These are phyloP conservation scores for Coemansia sp. DNA, from an alignment of 192 early-diverging fungal species.

Conservation along the genomic window DNA sequence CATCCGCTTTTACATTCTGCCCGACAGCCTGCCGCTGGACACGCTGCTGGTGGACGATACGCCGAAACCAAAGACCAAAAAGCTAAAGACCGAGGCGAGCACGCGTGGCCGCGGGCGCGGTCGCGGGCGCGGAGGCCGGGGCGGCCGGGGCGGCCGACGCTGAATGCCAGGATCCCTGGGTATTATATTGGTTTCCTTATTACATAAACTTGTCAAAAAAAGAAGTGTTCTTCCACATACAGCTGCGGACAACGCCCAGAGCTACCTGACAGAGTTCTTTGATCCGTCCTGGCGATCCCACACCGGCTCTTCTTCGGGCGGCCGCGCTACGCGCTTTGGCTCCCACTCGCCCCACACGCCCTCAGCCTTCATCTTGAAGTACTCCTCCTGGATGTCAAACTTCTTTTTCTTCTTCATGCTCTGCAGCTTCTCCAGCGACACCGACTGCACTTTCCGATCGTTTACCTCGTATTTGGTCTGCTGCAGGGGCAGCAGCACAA, in stretches of 20 bases:
- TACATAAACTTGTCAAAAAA: too few relatives aligned
- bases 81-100: conserved; percentile 55
- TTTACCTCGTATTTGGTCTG: conserved; percentile 75
- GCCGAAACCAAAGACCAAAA: conserved; percentile 89
- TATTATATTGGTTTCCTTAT: too few relatives aligned
- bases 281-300: conserved; percentile 49
- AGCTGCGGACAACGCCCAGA: too few relatives aligned
- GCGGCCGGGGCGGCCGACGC: conserved; percentile 61
- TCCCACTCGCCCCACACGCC: conserved; percentile 51
- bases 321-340: conserved; percentile 37
- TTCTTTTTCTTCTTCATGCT: conserved; percentile 47
- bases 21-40: conserved; percentile 91
- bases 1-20: conserved; percentile 92
- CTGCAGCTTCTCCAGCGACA: conserved; percentile 57
- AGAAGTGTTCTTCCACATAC: too few relatives aligned
- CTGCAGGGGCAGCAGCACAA: conserved; percentile 65
- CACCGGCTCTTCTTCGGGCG: conserved; percentile 48
- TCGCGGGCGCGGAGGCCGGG: conserved; percentile 67
- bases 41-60: conserved; percentile 94
- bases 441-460: conserved; percentile 54
- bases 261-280: too few relatives aligned
- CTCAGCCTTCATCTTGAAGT: conserved; percentile 50
- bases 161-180: too few relatives aligned
- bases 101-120: conserved; percentile 55
- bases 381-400: conserved; percentile 69